Base-by-base conservation (phyloP, 2,329 filamentous ascomycete genomes). In the Monilinia vaccinii-corymbosi region DNA sequence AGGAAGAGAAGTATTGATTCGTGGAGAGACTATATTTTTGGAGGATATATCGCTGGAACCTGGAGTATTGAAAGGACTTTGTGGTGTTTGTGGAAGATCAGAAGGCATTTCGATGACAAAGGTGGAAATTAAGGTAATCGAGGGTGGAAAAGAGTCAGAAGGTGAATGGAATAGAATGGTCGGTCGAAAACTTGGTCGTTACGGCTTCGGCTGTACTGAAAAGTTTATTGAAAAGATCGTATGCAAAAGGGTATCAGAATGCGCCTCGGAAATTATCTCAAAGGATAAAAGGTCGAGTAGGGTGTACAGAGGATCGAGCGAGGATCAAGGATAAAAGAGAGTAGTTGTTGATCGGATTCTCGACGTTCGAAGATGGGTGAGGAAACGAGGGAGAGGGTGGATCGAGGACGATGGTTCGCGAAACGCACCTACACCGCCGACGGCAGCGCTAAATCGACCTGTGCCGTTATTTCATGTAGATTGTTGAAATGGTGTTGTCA, bases 11-110 rank as follows among this genome's bases (percentile, higher is more conserved):
- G 68, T 66, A 11, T 64, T 63, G 28, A 62, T 64, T 49, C 61
- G 75, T 71, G 80, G 79, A 60, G 80, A 81, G 66, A 77, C 77
- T 67, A 76, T 77, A 71, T 77, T 75, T 75, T 78, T 81, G 62
- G 60, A 61, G 40, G 65, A 60, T n/a, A 64, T 60, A 49, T 70
- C 66, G 75, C 76, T 68, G 73, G 75, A 66, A 74, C 81, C 80
- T 71, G 76, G 79, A 66, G 76, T 79, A 71, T 84, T 81, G 71
- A 81, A 84, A 71, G 83, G 83, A 72, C 83, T 86, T 77, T 86
- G 83, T 71, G 84, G 84, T 68, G 83, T 86, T 70, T 82, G 82
- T 68, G 83, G 83, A 73, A 85, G 82, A 78, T 71, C 66, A 65
- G 82, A 84, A 75, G 81, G 83, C 82, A 86, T 86, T 60, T 68